A percentile compares a stretch with the other conserved stretches of the same genome.
Evolutionary conservation across 192 early-diverging fungal species (phyloP).

Genomic region (Coemansia sp.): DNA sequence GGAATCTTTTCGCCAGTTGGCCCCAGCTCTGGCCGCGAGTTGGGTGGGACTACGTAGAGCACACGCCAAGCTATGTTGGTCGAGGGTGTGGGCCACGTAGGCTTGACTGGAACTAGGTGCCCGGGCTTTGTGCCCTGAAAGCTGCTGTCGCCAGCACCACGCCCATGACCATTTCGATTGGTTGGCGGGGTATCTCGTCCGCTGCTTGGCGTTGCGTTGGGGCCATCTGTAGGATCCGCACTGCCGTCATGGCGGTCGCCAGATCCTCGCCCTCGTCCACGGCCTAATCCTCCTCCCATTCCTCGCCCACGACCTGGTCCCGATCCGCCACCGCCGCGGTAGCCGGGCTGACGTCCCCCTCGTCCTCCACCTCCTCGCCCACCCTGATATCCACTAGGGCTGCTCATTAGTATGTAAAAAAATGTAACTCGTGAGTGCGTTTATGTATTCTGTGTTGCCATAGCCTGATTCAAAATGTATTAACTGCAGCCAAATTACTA

Average conservation of each 20-base stretch:
- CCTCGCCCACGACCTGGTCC: conserved; percentile 1
- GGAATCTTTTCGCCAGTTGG: conserved; percentile 44
- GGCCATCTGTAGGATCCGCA: neutral
- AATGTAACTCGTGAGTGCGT: no score
- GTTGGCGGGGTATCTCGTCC: neutral
- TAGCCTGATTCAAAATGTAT: neutral
- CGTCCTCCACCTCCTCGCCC: neutral
- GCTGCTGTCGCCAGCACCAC: neutral
- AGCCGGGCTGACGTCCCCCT: neutral
- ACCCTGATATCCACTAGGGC: neutral
- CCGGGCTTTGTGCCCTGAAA: neutral
- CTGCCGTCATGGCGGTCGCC: neutral
- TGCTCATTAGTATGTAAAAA: neutral
- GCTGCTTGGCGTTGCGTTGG: neutral
- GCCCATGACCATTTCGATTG: neutral
- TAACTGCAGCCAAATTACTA: neutral
- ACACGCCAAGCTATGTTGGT: conserved; percentile 34
- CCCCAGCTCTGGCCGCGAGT: conserved; percentile 35
- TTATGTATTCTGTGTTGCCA: neutral
- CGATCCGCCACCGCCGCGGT: neutral
- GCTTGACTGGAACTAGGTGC: conserved; percentile 24
- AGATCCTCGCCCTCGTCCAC: neutral
- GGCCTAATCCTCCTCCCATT: neutral
- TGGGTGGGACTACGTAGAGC: conserved; percentile 32
- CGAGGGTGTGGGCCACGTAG: conserved; percentile 17